Base-by-base conservation (phyloP, 176 grass and related monocot species). In the Zea luxurians region DNA sequence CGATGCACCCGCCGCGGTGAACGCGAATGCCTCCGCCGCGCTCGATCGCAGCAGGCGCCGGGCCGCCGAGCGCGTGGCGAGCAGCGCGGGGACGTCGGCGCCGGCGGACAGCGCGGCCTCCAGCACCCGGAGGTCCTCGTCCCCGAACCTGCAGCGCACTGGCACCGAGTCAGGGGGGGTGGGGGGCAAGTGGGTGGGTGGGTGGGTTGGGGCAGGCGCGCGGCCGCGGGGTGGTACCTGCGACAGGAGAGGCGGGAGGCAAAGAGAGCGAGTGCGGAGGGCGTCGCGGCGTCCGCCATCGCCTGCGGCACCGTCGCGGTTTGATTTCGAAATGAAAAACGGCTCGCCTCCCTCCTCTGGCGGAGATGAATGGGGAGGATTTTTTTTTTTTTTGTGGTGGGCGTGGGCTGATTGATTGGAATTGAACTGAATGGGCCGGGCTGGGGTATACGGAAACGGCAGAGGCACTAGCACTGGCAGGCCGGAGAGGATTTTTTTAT, bases 81-180 rank as follows among this genome's bases (percentile, higher is more conserved):
- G 83, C 18, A 91, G 84, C 70, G 86, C 74, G 37, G 87, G 15
- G 15, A 93, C 86, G 67, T 93, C 80, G 2, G 49, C 74, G 42
- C 67, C 75, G 37, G 83, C 37, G 18, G 91, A 83, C 34, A 92
- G 82, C 66, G 87, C 71, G 16, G 87, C 84, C 71, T 94, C 80
- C 43, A 92, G 87, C 12, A 88, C 21, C 16, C 79, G 77, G 45
- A 97, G 83, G 2, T 80, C 89, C 37, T 68, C 59, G 13, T 68
- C 78, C 10, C 66, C 83, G 43, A 88, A 94, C 57, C 94, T 94
- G 68, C 5, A 10, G 55, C 55, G 15, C 46, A 42, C 41, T 42
- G 4, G 41, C 41, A 42, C 41, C 41, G 4, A 42, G 41, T 42
- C 3, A 40, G 38, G 38, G 38, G 38, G 3, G 38, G 38, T 1